Conservation (phyloP, 2,329 filamentous ascomycete genomes). For the Paecilomyces sp. region DNA sequence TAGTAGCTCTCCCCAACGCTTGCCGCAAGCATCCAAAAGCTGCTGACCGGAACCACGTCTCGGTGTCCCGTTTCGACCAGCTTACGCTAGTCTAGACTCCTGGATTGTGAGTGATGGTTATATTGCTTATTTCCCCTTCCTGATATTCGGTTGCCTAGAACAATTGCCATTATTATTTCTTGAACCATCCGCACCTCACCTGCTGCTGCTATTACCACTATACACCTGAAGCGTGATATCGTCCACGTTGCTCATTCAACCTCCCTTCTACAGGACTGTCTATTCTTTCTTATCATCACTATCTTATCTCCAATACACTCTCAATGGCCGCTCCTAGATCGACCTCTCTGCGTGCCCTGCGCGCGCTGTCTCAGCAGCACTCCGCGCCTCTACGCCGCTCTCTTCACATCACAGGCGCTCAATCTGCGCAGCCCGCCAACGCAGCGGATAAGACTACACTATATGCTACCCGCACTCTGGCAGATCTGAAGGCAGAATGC, state of each 20-base stretch:
- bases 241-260: slow-evolving; percentile 5
- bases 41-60: background rate
- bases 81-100: background rate
- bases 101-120: slow-evolving; percentile 12
- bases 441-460: slow-evolving; percentile 44
- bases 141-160: background rate
- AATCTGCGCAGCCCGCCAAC: slow-evolving; percentile 46
- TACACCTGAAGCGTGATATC: background rate
- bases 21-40: background rate
- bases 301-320: background rate
- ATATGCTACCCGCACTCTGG: slow-evolving; percentile 45
- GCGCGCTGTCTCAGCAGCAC: slow-evolving; percentile 33
- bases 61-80: background rate
- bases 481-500: slow-evolving; percentile 47
- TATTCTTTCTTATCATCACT: background rate
- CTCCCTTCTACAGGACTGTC: background rate
- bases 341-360: slow-evolving; percentile 38
- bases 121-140: slow-evolving; percentile 2
- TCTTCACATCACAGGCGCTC: slow-evolving; percentile 55
- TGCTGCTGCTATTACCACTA: background rate
- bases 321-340: slow-evolving; percentile 40
- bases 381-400: slow-evolving; percentile 35
- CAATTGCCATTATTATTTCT: background rate
- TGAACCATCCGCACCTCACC: background rate
- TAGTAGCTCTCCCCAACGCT: slow-evolving; percentile 3